A percentile compares a stretch with the other conserved stretches of the same genome.
Conservation (phyloP, 192 early-diverging fungal species). For the Umbelopsis sp. region DNA sequence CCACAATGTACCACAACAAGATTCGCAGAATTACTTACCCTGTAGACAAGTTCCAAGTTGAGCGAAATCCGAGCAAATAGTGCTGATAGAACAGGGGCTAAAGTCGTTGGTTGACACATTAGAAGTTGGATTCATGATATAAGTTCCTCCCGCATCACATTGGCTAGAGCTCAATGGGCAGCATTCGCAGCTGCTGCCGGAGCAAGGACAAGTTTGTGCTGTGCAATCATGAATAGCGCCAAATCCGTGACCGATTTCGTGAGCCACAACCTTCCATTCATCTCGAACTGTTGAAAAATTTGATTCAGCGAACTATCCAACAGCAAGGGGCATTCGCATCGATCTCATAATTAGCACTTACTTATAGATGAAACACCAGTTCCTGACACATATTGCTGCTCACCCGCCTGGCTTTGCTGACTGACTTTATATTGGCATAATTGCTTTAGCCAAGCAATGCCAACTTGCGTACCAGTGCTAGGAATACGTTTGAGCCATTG, state of each 20-base stretch:
- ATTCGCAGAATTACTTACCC: constrained; percentile 16
- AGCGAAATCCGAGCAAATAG: constrained; percentile 49
- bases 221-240: constrained; percentile 91
- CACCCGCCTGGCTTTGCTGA: constrained; percentile 47
- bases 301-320: not conserved
- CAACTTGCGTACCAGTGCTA: constrained; percentile 77
- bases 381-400: constrained; percentile 69
- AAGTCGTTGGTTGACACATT: constrained; percentile 62
- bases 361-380: constrained; percentile 84
- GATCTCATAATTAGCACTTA: not conserved
- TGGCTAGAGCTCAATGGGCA: constrained; percentile 72
- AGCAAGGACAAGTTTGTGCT: constrained; percentile 60
- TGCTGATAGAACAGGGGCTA: constrained; percentile 62
- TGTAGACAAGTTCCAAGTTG: constrained; percentile 34
- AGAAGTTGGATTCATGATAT: constrained; percentile 76
- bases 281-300: constrained; percentile 43
- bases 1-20: constrained; percentile 21
- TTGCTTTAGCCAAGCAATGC: constrained; percentile 85
- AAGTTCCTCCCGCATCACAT: constrained; percentile 66
- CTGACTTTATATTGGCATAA: constrained; percentile 64
- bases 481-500: not conserved
- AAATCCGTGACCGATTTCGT: constrained; percentile 91
- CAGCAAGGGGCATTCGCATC: not conserved
- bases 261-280: constrained; percentile 95
- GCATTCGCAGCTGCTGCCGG: constrained; percentile 41